These are phyloP conservation scores for Leccinum fallax DNA, from an alignment of 1,284 basidiomycete species.

Conservation along the genomic window DNA sequence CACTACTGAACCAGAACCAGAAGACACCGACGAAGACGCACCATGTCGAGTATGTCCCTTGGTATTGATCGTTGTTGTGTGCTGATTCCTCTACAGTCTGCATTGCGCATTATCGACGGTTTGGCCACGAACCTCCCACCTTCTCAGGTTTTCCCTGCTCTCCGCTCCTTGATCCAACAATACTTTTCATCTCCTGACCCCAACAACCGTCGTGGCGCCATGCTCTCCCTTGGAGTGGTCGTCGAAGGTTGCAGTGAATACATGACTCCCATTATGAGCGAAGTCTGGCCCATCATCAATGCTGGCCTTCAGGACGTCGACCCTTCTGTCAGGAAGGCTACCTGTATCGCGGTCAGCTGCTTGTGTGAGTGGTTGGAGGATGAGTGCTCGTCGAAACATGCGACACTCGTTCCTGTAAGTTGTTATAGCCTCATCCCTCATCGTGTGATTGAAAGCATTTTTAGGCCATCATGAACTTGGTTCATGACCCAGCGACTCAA, in stretches of 20 bases:
- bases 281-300: conserved; percentile 96
- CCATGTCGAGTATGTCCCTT: conserved; percentile 77
- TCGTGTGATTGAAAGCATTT: conserved; percentile 1
- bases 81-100: conserved; percentile 55
- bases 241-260: conserved; percentile 99
- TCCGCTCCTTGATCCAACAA: conserved; percentile 79
- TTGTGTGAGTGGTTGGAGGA: conserved; percentile 98
- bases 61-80: conserved; percentile 3
- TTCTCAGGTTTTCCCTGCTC: conserved; percentile 93
- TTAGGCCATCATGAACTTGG: conserved; percentile 86
- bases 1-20: conserved; percentile 86
- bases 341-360: conserved; percentile 94
- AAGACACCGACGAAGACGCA: conserved; percentile 89
- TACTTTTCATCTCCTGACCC: conserved; percentile 86
- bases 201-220: conserved; percentile 85
- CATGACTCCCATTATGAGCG: conserved; percentile 91
- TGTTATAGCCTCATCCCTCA: neutral
- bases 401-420: conserved; percentile 83
- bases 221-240: conserved; percentile 94
- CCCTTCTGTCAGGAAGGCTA: conserved; percentile 88
- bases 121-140: conserved; percentile 95
- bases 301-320: conserved; percentile 86
- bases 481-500: conserved; percentile 88
- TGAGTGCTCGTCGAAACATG: conserved; percentile 86
- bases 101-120: conserved; percentile 93